Evolutionary conservation across 768 basidiomycete genomes (phyloP).

Genomic region (Mycena olivaceomarginata): DNA sequence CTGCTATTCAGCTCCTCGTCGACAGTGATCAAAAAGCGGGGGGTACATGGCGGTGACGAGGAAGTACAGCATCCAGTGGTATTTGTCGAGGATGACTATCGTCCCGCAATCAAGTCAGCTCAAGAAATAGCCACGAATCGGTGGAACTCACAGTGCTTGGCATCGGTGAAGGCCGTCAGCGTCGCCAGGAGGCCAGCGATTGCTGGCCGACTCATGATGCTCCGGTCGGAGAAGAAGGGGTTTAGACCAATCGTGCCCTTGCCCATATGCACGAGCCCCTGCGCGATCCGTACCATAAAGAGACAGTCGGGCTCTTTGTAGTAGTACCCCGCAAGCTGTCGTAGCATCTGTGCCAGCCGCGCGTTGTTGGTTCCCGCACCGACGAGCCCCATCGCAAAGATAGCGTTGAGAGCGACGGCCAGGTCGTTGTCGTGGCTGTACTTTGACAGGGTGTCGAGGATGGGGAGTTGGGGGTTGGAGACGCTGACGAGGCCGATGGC

Average conservation of each 20-base stretch:
- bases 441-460: slow-evolving; percentile 98
- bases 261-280: slow-evolving; percentile 99
- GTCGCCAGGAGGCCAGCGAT: slow-evolving; percentile 93
- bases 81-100: slow-evolving; percentile 93
- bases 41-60: slow-evolving; percentile 98
- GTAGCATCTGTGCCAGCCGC: slow-evolving; percentile 96
- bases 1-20: slow-evolving; percentile 92
- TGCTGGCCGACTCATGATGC: slow-evolving; percentile 91
- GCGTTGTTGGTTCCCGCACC: slow-evolving; percentile 99
- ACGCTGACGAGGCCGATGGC: slow-evolving; percentile 96
- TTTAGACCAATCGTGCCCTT: slow-evolving; percentile 98
- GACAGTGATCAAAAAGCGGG: slow-evolving; percentile 95
- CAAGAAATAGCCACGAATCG: not conserved
- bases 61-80: slow-evolving; percentile 99
- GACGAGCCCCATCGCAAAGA: slow-evolving; percentile 98
- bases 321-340: slow-evolving; percentile 98
- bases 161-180: slow-evolving; percentile 94
- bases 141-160: slow-evolving; percentile 88
- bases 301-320: slow-evolving; percentile 97
- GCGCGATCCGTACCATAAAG: slow-evolving; percentile 96
- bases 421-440: slow-evolving; percentile 99
- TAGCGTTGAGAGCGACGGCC: slow-evolving; percentile 96
- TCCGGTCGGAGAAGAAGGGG: slow-evolving; percentile 96
- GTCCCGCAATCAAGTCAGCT: slow-evolving; percentile 13
- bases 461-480: slow-evolving; percentile 95